A percentile compares a stretch with the other conserved stretches of the same genome.
phyloP scores from a whole-genome alignment of 352 stramenopile genomes.

The Phytophthora ramorum region DNA sequence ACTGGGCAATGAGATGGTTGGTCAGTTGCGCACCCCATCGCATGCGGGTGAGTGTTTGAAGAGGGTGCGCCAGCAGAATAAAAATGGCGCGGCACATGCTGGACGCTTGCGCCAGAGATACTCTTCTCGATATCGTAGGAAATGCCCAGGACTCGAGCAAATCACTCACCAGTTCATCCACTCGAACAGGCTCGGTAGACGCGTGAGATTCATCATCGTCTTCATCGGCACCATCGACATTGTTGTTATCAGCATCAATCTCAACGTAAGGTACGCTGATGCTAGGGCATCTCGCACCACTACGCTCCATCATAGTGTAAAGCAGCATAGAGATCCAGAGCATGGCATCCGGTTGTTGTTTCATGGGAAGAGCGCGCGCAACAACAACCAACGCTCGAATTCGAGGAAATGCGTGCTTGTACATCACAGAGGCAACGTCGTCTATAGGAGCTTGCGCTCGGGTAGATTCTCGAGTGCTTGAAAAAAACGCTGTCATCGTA shows the following conservation, averaged over 20 bases:
- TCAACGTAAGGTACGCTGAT: conserved; percentile 75
- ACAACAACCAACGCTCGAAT: conserved; percentile 52
- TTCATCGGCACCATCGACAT: conserved; percentile 36
- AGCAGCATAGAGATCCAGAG: conserved; percentile 80
- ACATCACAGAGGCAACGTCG: conserved; percentile 67
- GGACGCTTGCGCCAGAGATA: conserved; percentile 58
- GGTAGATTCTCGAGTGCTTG: conserved; percentile 29
- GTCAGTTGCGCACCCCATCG: conserved; percentile 48
- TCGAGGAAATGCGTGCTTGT: conserved; percentile 71
- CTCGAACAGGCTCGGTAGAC: conserved; percentile 57
- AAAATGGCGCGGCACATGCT: conserved; percentile 66
- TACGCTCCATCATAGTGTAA: conserved; percentile 87
- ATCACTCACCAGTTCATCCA: conserved; percentile 60
- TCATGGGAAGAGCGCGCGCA: conserved; percentile 58
- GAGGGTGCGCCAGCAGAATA: conserved; percentile 70
- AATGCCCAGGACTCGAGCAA: conserved; percentile 66
- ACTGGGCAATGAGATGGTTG: conserved; percentile 69
- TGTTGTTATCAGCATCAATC: conserved; percentile 54
- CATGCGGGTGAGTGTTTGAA: conserved; percentile 66
- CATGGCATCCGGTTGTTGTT: conserved; percentile 66
- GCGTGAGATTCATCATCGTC: conserved; percentile 50
- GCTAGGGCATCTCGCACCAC: conserved; percentile 63
- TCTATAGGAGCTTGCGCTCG: conserved; percentile 60
- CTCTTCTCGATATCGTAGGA: conserved; percentile 52
- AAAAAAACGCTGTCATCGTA: conserved; percentile 40